Base-by-base conservation (phyloP, 1,139 yeast species). In the Saccharomyces hybrid region DNA sequence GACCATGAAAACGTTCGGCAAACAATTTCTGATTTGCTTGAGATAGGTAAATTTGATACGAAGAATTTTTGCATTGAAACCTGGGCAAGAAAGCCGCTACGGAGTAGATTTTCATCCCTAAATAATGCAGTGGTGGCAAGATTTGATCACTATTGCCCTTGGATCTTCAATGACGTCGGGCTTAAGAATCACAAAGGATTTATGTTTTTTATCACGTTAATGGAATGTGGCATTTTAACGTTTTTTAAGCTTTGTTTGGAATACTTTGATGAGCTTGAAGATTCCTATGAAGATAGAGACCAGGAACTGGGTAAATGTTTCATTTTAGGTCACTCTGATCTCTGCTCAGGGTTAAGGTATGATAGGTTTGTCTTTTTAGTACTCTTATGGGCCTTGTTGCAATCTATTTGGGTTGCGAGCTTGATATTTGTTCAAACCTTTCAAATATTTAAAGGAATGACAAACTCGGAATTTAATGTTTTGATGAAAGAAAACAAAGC, bases 111-210 rank as follows among this genome's bases (percentile, higher is more conserved):
- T 68, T 87, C 95, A 27, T 73, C 76, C 38, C 70, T 77, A 55
- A 76, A 79, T 50, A 77, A 79, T 53, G 76, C 78, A 49, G 78
- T 88, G 54, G 80, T 93, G 30, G 95, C 96, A 0, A 77, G 87
- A 59, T 89, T 86, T 66, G 98, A 93, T 68, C 99, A 93, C 70
- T 88, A 82, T 62, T 93, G 99, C 70, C 97, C 98, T 0, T 93
- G 99, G 99, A 81, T 87, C 5, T 86, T 82, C 68, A 93, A 91
- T 66, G 95, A 90, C 56, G 77, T 93, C 61, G 98, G 97, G 0
- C 81, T 89, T n/a, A 77, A 95, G 62, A 93, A 91, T 67, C 98
- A 93, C 67, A 88, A 91, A 63, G 64, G 82, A 2, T 91, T 91
- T 67, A 72, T 87, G 63, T 73, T 81, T 9, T 93, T 88, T 69